Conservation (phyloP, 257 asterid species). For the Nyctanthes arbortristis region DNA sequence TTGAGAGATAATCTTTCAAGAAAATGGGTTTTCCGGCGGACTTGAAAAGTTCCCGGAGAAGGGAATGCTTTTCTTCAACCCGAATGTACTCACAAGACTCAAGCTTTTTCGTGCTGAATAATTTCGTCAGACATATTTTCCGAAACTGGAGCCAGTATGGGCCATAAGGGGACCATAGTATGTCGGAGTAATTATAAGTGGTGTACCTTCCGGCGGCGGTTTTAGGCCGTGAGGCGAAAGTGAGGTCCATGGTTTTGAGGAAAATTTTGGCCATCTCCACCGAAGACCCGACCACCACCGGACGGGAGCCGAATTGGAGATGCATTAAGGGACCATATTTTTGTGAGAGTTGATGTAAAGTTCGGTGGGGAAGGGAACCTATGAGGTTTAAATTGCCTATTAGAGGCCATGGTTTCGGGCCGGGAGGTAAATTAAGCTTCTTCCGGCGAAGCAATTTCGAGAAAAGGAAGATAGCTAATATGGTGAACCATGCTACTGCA, state of each 20-base stretch:
- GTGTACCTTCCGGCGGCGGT: constrained; percentile 56
- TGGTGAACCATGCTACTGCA: too few relatives aligned
- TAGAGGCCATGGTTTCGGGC: constrained; percentile 54
- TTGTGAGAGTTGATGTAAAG: too few relatives aligned
- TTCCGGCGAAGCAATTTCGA: too few relatives aligned
- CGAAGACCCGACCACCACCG: constrained; percentile 48
- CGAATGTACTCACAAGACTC: constrained; percentile 55
- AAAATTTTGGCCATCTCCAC: too few relatives aligned
- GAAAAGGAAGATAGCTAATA: too few relatives aligned
- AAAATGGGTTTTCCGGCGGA: constrained; percentile 14
- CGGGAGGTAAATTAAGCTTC: too few relatives aligned
- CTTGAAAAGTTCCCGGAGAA: constrained; percentile 8
- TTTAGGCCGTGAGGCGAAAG: constrained; percentile 44
- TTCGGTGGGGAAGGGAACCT: constrained; percentile 48
- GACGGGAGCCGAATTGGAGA: constrained; percentile 43
- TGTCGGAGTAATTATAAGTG: constrained; percentile 53
- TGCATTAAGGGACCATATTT: constrained; percentile 58
- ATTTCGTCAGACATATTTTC: constrained; percentile 48
- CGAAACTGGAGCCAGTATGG: constrained; percentile 59
- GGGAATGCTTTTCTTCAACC: constrained; percentile 36
- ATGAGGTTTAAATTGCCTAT: constrained; percentile 59
- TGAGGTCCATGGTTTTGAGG: constrained; percentile 47
- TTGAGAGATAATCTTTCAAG: constrained; percentile 36
- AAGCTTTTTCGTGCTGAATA: constrained; percentile 41
- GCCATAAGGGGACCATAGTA: constrained; percentile 60